Base-by-base conservation (phyloP, 805 yeast species). In the Wickerhamiella domercqiae region DNA sequence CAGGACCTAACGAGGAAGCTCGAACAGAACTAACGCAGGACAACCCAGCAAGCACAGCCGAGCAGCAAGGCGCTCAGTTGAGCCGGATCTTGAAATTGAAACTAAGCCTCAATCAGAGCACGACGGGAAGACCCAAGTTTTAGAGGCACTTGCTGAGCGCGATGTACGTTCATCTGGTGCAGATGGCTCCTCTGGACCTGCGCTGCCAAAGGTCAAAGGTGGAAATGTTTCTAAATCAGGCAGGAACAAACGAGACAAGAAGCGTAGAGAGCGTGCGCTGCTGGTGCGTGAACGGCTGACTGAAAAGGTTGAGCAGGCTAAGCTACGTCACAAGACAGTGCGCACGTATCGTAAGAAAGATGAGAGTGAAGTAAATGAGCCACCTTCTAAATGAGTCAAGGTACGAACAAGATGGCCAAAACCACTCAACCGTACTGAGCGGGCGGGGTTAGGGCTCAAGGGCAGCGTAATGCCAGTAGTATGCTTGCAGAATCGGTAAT, bases 281-380 rank as follows among this genome's bases (percentile, higher is more conserved):
- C 36, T 41, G 25, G 19, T 54, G 19, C 35, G 46, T 34, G 57
- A 48, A 14, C 46, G 45, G 39, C 46, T 57, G 5, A 44, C 39
- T 6, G 49, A 47, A 32, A 57, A 57, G 39, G 44, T 54, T 19
- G 45, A 35, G 19, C 43, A 44, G n/a, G 43, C 61, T 3, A 45
- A 45, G 28, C 36, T 41, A 13, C 38, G 56, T 14, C 54, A 48
- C 35, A 44, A 47, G 35, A 37, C 37, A n/a, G 42, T 54, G 7
- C 38, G 44, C 14, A 36, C 26, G 2, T 42, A 51, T 29, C 42
- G 54, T 9, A 48, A 50, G 32, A 39, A 36, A 13, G 41, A 44
- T 4, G 44, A 40, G 21, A 39, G 35, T 13, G 34, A 40, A 24
- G 34, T 17, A 11, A 33, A 17, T 3, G 16, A 31, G 22, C 14